Percentiles rank a stretch among this genome's conserved stretches.
These are phyloP conservation scores for Meira miltonrushii DNA, from an alignment of 1,284 basidiomycete genomes.

Conservation along the genomic window DNA sequence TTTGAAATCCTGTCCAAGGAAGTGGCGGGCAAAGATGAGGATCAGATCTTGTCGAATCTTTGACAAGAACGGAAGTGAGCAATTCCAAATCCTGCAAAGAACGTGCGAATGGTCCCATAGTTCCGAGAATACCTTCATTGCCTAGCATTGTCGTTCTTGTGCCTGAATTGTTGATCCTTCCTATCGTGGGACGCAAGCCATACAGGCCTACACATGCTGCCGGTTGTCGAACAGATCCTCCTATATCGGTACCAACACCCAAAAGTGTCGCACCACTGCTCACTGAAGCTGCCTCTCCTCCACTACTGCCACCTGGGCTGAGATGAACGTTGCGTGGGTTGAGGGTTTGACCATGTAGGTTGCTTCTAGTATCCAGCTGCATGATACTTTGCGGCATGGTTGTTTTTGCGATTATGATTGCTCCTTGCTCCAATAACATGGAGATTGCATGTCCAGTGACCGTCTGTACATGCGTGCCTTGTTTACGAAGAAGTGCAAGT, in stretches of 20 bases:
- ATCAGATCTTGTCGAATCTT: neutral
- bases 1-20: slow-evolving; percentile 8
- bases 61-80: slow-evolving; percentile 23
- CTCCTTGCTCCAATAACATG: slow-evolving; percentile 21
- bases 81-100: slow-evolving; percentile 24
- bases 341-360: slow-evolving; percentile 33
- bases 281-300: slow-evolving; percentile 32
- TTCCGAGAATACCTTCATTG: slow-evolving; percentile 23
- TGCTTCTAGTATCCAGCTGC: slow-evolving; percentile 33
- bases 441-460: slow-evolving; percentile 18
- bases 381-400: slow-evolving; percentile 38
- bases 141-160: slow-evolving; percentile 27
- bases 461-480: slow-evolving; percentile 8
- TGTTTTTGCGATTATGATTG: slow-evolving; percentile 32
- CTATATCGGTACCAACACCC: slow-evolving; percentile 20
- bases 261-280: slow-evolving; percentile 23
- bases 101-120: slow-evolving; percentile 22
- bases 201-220: slow-evolving; percentile 23
- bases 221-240: slow-evolving; percentile 30
- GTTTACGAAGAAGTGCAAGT: slow-evolving; percentile 5
- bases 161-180: slow-evolving; percentile 22
- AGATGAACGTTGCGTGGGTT: slow-evolving; percentile 31
- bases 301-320: slow-evolving; percentile 31
- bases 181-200: slow-evolving; percentile 25
- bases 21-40: slow-evolving; percentile 6